Percentiles rank a stretch among this genome's conserved stretches.
Evolutionary conservation across 2,329 filamentous ascomycete species (phyloP).

Genomic region (Botrytis paeoniae): DNA sequence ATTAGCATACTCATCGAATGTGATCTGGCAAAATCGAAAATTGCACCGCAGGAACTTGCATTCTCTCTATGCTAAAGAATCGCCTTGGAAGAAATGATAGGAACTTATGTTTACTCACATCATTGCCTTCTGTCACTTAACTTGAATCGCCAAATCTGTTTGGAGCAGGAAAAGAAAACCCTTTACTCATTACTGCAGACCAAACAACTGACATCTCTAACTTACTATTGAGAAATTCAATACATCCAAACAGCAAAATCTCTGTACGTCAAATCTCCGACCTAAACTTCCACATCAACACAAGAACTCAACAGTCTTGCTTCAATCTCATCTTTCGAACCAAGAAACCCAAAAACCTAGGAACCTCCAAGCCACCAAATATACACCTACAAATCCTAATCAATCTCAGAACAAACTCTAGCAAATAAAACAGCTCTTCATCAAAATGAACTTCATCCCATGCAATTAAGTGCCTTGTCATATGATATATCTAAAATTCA

Average conservation of each 20-base stretch:
- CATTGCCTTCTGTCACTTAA: background rate
- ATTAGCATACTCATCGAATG: background rate
- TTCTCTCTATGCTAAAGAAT: background rate
- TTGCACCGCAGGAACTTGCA: background rate
- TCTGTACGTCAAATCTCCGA: background rate
- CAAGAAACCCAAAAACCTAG: background rate
- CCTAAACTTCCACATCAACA: background rate
- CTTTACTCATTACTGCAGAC: background rate
- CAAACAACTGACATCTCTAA: background rate
- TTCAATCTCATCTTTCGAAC: background rate
- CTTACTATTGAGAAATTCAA: background rate
- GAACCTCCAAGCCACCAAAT: background rate
- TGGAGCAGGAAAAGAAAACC: background rate
- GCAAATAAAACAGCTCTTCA: background rate
- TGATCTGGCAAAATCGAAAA: background rate
- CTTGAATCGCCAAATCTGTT: background rate
- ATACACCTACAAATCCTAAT: background rate
- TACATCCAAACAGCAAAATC: background rate
- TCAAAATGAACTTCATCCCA: background rate
- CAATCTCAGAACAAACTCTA: background rate
- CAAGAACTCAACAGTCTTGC: background rate
- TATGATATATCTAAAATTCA: no score
- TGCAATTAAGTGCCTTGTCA: background rate
- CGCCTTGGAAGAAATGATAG: background rate
- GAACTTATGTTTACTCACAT: background rate